phyloP scores from a whole-genome alignment of 306 rosid genomes.

The Hylodesmum podocarpum region DNA sequence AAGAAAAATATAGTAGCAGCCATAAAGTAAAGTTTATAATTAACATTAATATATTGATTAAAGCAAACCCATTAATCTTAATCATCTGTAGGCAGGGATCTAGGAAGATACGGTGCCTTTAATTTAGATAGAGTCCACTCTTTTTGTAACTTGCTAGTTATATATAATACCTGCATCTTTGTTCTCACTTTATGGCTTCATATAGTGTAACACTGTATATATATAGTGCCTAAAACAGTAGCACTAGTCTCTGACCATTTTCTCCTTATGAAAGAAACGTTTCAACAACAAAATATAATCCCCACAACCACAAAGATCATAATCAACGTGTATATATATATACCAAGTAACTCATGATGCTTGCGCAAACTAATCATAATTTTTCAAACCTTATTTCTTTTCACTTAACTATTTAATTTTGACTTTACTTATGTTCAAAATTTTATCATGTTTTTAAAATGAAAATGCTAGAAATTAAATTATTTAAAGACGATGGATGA shows the following conservation, averaged over 20 bases:
- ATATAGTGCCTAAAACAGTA: constrained; percentile 34
- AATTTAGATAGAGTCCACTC: constrained; percentile 31
- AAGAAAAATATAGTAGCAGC: constrained; percentile 19
- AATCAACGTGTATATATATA: neutral
- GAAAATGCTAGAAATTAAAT: neutral
- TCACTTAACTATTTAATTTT: neutral
- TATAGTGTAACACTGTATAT: constrained; percentile 11
- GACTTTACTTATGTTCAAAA: neutral
- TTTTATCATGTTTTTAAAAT: neutral
- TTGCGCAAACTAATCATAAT: too few relatives aligned
- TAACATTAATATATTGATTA: constrained; percentile 8
- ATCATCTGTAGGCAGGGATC: constrained; percentile 43
- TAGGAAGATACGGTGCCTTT: constrained; percentile 40
- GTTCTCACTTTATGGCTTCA: constrained; percentile 20
- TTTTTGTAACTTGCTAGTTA: constrained; percentile 24
- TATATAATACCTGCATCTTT: constrained; percentile 49
- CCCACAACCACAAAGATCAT: neutral
- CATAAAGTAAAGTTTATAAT: constrained; percentile 21
- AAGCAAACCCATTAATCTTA: constrained; percentile 31
- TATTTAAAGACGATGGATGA: too few relatives aligned
- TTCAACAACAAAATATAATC: constrained; percentile 20
- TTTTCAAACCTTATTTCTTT: neutral
- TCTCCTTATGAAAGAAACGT: constrained; percentile 19
- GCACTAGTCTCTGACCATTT: constrained; percentile 38
- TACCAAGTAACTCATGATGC: neutral